Conservation (phyloP, 2,329 filamentous ascomycete genomes). For the Macrophomina tecta region DNA sequence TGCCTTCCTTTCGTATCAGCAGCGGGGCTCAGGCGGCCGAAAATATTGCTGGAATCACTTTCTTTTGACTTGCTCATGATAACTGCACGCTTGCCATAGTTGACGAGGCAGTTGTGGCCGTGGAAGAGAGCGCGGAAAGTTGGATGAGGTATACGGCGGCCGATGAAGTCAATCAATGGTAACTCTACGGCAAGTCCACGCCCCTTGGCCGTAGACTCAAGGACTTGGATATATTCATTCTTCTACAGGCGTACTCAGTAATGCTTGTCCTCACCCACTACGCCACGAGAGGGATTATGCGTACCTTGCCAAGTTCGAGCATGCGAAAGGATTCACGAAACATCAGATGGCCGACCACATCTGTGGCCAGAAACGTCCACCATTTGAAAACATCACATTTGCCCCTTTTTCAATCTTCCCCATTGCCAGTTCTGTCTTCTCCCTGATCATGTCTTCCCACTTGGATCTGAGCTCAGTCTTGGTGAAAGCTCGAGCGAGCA, state of each 20-base stretch:
- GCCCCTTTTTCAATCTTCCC: constrained; percentile 37
- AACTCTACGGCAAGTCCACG: constrained; percentile 43
- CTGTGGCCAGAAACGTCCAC: constrained; percentile 49
- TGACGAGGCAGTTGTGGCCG: constrained; percentile 17
- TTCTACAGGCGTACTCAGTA: not conserved
- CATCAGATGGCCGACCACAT: constrained; percentile 46
- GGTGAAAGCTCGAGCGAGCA: constrained; percentile 46
- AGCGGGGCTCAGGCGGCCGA: not conserved
- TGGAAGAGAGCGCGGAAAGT: constrained; percentile 31
- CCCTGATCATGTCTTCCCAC: constrained; percentile 45
- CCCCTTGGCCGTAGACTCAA: constrained; percentile 44
- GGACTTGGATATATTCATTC: constrained; percentile 45
- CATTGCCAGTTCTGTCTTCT: constrained; percentile 42
- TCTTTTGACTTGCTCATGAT: constrained; percentile 28
- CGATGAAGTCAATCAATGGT: constrained; percentile 31
- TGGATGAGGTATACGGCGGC: constrained; percentile 31
- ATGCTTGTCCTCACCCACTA: not conserved
- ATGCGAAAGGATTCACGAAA: constrained; percentile 51
- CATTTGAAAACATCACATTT: constrained; percentile 45
- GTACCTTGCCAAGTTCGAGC: constrained; percentile 44
- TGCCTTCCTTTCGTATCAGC: constrained; percentile 26
- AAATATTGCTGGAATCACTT: constrained; percentile 38
- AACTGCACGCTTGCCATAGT: constrained; percentile 40
- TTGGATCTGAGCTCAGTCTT: constrained; percentile 42
- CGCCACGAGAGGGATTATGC: constrained; percentile 19